Evolutionary conservation across 2,329 filamentous ascomycete species (phyloP).

Genomic region (Neurospora sp.): DNA sequence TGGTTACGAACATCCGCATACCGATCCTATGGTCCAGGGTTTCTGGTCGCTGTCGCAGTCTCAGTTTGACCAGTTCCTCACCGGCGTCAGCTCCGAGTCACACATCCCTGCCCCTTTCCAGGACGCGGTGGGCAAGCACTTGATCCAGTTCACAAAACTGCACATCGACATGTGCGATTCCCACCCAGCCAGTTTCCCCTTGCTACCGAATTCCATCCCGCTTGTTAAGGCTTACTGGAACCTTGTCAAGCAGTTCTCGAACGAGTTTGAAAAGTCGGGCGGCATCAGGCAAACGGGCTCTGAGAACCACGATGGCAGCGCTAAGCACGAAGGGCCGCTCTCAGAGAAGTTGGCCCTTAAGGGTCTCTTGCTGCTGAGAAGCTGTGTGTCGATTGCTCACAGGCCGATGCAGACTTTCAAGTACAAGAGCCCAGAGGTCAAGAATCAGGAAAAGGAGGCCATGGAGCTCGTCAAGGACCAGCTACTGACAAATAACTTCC

Average conservation of each 20-base stretch:
- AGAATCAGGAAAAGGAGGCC: conserved; percentile 64
- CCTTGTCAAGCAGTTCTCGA: conserved; percentile 65
- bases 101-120: conserved; percentile 42
- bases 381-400: conserved; percentile 78
- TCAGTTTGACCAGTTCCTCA: conserved; percentile 69
- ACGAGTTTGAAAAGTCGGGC: conserved; percentile 55
- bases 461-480: conserved; percentile 59
- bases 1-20: conserved; percentile 76
- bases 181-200: conserved; percentile 73
- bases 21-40: conserved; percentile 62
- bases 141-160: conserved; percentile 83
- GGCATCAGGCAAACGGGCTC: conserved; percentile 39
- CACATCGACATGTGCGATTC: conserved; percentile 75
- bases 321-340: conserved; percentile 50
- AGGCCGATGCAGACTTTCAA: conserved; percentile 74
- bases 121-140: conserved; percentile 67
- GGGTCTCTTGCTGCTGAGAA: conserved; percentile 70
- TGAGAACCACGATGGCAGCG: conserved; percentile 30
- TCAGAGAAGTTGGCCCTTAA: conserved; percentile 74
- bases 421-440: conserved; percentile 64
- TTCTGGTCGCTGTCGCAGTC: conserved; percentile 73
- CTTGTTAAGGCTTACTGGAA: conserved; percentile 80
- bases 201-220: conserved; percentile 68
- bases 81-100: conserved; percentile 48
- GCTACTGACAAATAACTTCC: conserved; percentile 66